These are phyloP conservation scores for Vigna angularis DNA, from an alignment of 306 rosid species.

Conservation along the genomic window DNA sequence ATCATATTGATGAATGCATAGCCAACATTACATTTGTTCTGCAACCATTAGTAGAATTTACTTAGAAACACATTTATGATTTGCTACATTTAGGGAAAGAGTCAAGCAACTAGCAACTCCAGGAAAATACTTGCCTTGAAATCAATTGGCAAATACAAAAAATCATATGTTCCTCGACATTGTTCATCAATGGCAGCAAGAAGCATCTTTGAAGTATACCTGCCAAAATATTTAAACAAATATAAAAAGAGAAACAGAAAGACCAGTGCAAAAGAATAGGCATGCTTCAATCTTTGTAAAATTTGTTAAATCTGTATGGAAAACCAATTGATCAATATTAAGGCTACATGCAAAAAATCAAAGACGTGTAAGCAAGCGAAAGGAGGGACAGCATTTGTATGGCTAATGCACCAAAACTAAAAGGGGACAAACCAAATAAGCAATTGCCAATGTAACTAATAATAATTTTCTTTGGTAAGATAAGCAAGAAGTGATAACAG, in stretches of 20 bases:
- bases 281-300: conserved; percentile 9
- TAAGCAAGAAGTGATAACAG: conserved; percentile 35
- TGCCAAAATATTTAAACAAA: conserved; percentile 46
- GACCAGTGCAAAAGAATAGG: conserved; percentile 19
- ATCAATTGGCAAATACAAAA: conserved; percentile 88
- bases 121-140: conserved; percentile 70
- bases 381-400: conserved; percentile 16
- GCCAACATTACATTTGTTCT: conserved; percentile 96
- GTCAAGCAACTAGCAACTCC: conserved; percentile 36
- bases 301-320: conserved; percentile 14
- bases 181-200: conserved; percentile 85
- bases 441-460: conserved; percentile 6
- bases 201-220: conserved; percentile 94
- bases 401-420: conserved; percentile 24
- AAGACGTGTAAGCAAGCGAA: conserved; percentile 27
- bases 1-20: conserved; percentile 91
- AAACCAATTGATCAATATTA: conserved; percentile 27
- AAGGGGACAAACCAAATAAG: conserved; percentile 18
- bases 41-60: conserved; percentile 43
- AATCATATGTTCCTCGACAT: conserved; percentile 88
- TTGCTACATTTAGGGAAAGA: conserved; percentile 30
- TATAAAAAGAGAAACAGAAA: conserved; percentile 16
- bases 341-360: conserved; percentile 18
- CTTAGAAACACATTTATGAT: conserved; percentile 42
- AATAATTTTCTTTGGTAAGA: conserved; percentile 22